phyloP scores from a whole-genome alignment of 2,329 filamentous ascomycete genomes.

The Lachnellula arida region DNA sequence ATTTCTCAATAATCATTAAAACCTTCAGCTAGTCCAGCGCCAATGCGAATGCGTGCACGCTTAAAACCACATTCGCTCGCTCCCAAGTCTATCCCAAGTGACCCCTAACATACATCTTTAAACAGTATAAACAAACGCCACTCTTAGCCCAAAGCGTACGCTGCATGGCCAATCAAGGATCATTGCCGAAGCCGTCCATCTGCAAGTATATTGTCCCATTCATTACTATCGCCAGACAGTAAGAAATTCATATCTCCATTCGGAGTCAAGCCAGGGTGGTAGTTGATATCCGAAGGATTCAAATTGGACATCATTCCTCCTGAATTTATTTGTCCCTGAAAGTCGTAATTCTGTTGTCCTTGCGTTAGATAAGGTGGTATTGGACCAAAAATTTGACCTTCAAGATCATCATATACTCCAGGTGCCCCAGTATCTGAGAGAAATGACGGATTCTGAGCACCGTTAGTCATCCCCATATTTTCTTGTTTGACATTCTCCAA shows the following conservation, averaged over 20 bases:
- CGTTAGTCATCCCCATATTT: conserved; percentile 8
- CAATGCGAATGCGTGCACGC: background rate
- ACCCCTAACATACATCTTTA: background rate
- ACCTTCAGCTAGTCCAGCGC: background rate
- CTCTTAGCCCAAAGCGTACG: background rate
- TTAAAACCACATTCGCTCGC: background rate
- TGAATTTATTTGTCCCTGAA: conserved; percentile 13
- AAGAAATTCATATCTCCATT: conserved; percentile 26
- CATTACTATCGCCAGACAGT: conserved; percentile 23
- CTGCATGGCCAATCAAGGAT: background rate
- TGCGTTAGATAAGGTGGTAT: conserved; percentile 61
- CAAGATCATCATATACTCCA: conserved; percentile 52
- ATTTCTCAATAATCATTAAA: background rate
- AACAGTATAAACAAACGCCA: background rate
- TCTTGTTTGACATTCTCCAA: conserved; percentile 39
- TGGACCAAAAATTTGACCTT: conserved; percentile 68
- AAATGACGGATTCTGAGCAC: conserved; percentile 19
- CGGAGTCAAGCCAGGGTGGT: conserved; percentile 17
- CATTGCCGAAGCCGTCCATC: conserved; percentile 18
- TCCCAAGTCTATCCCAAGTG: background rate
- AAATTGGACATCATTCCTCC: conserved; percentile 15
- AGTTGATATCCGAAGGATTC: conserved; percentile 18
- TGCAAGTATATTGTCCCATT: conserved; percentile 22
- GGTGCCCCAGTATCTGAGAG: conserved; percentile 26
- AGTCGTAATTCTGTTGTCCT: conserved; percentile 22